Evolutionary conservation across 345 rosid species (phyloP).

Genomic region (Corchorus capsularis): DNA sequence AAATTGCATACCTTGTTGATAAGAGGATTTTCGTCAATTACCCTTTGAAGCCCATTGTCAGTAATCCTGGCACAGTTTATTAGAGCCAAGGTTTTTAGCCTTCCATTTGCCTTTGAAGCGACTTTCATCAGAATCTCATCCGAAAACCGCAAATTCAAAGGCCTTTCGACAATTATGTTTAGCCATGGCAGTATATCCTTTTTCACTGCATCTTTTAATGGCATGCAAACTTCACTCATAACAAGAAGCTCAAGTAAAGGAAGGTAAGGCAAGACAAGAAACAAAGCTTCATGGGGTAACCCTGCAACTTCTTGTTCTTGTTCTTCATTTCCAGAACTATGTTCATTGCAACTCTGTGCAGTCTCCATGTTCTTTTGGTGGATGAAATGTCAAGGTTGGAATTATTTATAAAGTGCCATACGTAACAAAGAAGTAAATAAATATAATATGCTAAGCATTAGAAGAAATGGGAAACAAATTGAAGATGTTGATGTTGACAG

Average conservation of each 20-base stretch:
- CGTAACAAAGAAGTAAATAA: constrained; percentile 7
- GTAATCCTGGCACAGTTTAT: constrained; percentile 50
- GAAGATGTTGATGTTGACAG: constrained; percentile 15
- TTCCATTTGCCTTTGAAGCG: constrained; percentile 54
- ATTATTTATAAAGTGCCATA: neutral
- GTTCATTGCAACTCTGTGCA: neutral
- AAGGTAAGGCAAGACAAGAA: constrained; percentile 64
- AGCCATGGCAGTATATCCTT: constrained; percentile 58
- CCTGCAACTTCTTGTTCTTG: constrained; percentile 24
- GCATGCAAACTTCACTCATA: constrained; percentile 47
- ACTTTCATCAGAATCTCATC: constrained; percentile 50
- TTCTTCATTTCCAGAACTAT: neutral
- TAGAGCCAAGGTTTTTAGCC: constrained; percentile 46
- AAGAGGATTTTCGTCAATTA: constrained; percentile 54
- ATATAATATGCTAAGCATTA: neutral
- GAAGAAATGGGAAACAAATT: neutral
- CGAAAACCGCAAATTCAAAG: constrained; percentile 46
- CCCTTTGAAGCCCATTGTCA: constrained; percentile 60
- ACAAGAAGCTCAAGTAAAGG: constrained; percentile 59
- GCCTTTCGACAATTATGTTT: constrained; percentile 44
- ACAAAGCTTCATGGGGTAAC: constrained; percentile 57
- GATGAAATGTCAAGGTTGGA: neutral
- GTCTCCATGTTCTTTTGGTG: neutral
- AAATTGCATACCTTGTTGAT: constrained; percentile 49
- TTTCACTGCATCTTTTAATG: constrained; percentile 51